Evolutionary conservation across 257 asterid species (phyloP).

Genomic region (Capsicum rhomboideum): DNA sequence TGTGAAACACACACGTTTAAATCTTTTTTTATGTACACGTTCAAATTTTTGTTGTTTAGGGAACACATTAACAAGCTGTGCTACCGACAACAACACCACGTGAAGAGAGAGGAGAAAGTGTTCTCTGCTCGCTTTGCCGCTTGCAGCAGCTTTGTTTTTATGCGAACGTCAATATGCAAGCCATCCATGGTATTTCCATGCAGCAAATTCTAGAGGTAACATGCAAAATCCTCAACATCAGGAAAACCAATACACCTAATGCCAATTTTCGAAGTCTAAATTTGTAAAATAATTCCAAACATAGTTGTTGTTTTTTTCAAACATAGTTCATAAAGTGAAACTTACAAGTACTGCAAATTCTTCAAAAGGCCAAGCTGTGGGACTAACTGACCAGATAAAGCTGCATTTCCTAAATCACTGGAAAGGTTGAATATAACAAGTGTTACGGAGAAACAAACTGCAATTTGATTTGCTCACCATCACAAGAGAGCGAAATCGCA

Average conservation of each 20-base stretch:
- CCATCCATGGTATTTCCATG: not conserved
- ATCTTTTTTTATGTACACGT: not conserved
- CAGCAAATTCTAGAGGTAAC: not conserved
- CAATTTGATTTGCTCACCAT: not conserved
- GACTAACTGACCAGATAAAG: conserved; percentile 86
- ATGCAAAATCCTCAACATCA: not conserved
- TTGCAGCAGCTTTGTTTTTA: not conserved
- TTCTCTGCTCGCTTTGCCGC: not conserved
- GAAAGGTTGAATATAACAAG: not conserved
- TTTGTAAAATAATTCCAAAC: not conserved
- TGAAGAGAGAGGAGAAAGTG: not conserved
- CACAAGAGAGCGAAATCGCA: not conserved
- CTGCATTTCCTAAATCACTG: conserved; percentile 99
- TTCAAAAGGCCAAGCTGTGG: conserved; percentile 87
- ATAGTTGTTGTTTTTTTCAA: not conserved
- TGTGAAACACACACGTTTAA: not conserved
- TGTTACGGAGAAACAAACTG: not conserved
- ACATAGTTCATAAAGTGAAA: not conserved
- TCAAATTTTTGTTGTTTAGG: not conserved
- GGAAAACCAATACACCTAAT: not conserved
- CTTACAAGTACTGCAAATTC: conserved; percentile 96
- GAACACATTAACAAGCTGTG: not conserved
- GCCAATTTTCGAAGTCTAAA: not conserved
- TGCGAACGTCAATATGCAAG: not conserved
- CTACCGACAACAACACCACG: not conserved